Base-by-base conservation (phyloP, 805 yeast genomes). In the Schizosaccharomyces cryophilus region DNA sequence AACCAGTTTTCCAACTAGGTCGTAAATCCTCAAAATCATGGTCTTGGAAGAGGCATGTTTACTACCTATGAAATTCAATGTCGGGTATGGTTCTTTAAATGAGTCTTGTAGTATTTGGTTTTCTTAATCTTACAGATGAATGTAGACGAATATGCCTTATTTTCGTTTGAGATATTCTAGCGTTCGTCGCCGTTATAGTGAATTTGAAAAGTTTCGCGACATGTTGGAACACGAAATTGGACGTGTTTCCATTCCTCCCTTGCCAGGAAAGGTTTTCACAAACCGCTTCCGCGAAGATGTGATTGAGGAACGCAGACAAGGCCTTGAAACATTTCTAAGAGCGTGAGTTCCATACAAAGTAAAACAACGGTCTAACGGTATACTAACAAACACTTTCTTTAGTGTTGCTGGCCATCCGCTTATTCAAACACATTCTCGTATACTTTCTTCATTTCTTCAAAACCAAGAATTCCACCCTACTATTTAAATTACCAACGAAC, bases 21-120 rank as follows among this genome's bases (percentile, higher is more conserved):
- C 60, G 74, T 78, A 31, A 83, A 83, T 69, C 94, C 95, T 11
- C 80, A 80, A 64, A 87, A 95, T 0, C 94, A 86, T 67, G 80
- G 79, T 62, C 65, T 63, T 62, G 78, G 84, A 26, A 72, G 81
- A 40, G 78, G 80, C 35, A 80, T 83, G 82, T 90, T 77, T 70
- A 90, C 97, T 9, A 97, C 90, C 71, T 90, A 90, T 71, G 96
- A 89, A 71, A 80, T 90, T 26, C 76, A 85, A 7, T 87, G 96
- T 70, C 77, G 88, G 61, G 77, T 74, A 66, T 59, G 75, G 67
- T 6, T 30, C 60, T 13, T n/a, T 11, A 19, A 24, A 38, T 35
- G 6, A 42, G n/a, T 38, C 29, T 30, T 13, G 4, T 15, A 15
- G 5, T 51, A 47, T 4, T 9, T 15, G 40, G 15, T 56, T 56